phyloP scores from a whole-genome alignment of 129 eudicot genomes.

The Helichrysum umbraculigerum region DNA sequence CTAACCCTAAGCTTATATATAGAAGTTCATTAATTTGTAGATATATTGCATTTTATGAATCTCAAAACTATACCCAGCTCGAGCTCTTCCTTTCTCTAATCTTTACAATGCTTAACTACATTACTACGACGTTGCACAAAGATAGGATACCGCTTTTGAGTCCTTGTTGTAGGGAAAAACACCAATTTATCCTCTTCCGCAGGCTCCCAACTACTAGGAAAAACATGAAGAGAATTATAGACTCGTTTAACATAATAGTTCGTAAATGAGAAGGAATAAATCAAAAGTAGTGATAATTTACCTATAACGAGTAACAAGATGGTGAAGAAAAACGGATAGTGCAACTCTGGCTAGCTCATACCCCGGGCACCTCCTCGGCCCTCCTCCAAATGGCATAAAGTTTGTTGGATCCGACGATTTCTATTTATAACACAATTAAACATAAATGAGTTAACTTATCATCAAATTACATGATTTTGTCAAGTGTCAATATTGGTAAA shows the following conservation, averaged over 20 bases:
- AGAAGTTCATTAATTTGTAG: neutral
- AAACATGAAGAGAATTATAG: neutral
- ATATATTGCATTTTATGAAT: neutral
- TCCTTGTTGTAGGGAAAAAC: conserved; percentile 87
- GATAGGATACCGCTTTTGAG: conserved; percentile 82
- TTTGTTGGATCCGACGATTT: conserved; percentile 34
- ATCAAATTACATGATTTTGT: neutral
- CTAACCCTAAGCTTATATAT: conserved; percentile 12
- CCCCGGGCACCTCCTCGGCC: conserved; percentile 94
- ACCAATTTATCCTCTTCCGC: conserved; percentile 85
- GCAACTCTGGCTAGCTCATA: conserved; percentile 87
- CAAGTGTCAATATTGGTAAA: no score
- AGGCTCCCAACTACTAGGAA: conserved; percentile 65
- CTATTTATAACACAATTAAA: conserved; percentile 22
- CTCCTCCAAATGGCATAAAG: conserved; percentile 96
- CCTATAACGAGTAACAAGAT: conserved; percentile 75
- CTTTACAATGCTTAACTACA: conserved; percentile 16
- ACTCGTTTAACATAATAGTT: neutral
- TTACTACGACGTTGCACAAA: conserved; percentile 38
- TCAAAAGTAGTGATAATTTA: neutral
- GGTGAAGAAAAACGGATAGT: conserved; percentile 88
- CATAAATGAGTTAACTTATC: neutral
- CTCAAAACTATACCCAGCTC: conserved; percentile 12
- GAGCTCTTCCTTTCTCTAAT: conserved; percentile 10
- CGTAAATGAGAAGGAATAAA: neutral